A percentile compares a stretch with the other conserved stretches of the same genome.
Evolutionary conservation across 2,329 filamentous ascomycete species (phyloP).

Genomic region (Colletotrichum falcatum): DNA sequence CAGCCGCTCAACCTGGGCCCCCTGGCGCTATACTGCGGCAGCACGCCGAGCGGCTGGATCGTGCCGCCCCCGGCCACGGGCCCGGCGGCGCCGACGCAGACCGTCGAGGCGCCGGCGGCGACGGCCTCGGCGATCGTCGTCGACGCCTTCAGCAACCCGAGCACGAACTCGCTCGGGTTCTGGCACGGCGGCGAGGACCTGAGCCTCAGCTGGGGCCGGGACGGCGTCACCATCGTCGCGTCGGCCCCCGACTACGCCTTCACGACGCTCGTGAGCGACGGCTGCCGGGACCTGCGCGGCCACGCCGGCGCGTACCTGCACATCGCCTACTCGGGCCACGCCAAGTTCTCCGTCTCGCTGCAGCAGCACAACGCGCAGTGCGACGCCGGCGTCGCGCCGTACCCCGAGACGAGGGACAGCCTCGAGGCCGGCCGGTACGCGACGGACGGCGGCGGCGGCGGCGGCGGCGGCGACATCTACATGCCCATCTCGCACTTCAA

Average conservation of each 20-base stretch:
- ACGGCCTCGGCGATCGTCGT: conserved; percentile 66
- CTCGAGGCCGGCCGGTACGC: conserved; percentile 72
- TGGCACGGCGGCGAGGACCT: conserved; percentile 77
- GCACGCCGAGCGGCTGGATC: conserved; percentile 61
- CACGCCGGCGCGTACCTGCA: conserved; percentile 72
- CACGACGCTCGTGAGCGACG: conserved; percentile 64
- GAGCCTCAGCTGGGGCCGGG: conserved; percentile 61
- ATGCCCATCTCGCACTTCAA: conserved; percentile 76
- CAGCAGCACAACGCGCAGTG: conserved; percentile 76
- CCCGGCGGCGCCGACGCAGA: conserved; percentile 57
- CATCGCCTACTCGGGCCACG: conserved; percentile 71
- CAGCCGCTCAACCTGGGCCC: conserved; percentile 65
- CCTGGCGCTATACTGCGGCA: conserved; percentile 69
- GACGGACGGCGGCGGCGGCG: conserved; percentile 60
- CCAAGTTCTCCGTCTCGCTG: conserved; percentile 72
- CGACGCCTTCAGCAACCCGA: conserved; percentile 67
- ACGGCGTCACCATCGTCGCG: conserved; percentile 60
- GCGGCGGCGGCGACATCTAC: conserved; percentile 72
- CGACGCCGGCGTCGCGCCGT: conserved; percentile 66
- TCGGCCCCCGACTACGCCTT: conserved; percentile 64
- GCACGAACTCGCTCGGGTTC: conserved; percentile 69
- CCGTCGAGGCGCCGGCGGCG: conserved; percentile 62
- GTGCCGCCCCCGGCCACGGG: conserved; percentile 55
- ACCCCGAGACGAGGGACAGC: conserved; percentile 76
- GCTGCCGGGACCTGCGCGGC: conserved; percentile 62